These are phyloP conservation scores for Agrocybe pediades DNA, from an alignment of 768 basidiomycete species.

Conservation along the genomic window DNA sequence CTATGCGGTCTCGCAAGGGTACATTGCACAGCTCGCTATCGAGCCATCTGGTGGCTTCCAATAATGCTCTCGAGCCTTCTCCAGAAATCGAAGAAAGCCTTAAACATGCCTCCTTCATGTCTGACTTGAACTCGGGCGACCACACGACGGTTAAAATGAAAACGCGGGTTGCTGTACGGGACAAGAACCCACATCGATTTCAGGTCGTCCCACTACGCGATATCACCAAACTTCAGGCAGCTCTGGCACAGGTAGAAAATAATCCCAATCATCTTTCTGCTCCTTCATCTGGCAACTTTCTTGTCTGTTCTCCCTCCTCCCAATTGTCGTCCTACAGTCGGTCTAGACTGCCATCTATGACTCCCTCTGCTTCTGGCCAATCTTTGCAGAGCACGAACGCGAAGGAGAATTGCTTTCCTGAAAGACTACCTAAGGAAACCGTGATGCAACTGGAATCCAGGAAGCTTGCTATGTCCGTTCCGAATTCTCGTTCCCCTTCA, in stretches of 20 bases:
- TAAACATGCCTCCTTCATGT: constrained; percentile 8
- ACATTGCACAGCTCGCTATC: constrained; percentile 5
- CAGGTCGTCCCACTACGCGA: constrained; percentile 45
- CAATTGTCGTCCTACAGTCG: constrained; percentile 11
- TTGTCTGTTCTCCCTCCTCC: constrained; percentile 11
- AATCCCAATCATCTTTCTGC: constrained; percentile 2
- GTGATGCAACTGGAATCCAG: constrained; percentile 2
- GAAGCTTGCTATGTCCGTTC: too few species aligned
- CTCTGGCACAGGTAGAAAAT: constrained; percentile 6
- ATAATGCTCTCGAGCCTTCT: constrained; percentile 4
- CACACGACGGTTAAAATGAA: constrained; percentile 39
- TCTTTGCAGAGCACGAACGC: not conserved
- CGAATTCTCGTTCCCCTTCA: too few species aligned
- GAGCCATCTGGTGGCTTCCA: constrained; percentile 4
- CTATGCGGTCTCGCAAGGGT: not conserved
- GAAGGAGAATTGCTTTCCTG: not conserved
- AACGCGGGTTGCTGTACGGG: constrained; percentile 46
- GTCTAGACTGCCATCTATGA: constrained; percentile 2
- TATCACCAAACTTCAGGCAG: constrained; percentile 20
- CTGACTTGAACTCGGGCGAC: constrained; percentile 16
- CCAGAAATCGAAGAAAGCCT: constrained; percentile 6
- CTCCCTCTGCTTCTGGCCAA: constrained; percentile 6
- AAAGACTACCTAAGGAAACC: not conserved
- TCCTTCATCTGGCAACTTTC: constrained; percentile 9
- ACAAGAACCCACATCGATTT: constrained; percentile 44